These are phyloP conservation scores for Gaultheria prostrata DNA, from an alignment of 148 eudicot genomes.

Conservation along the genomic window DNA sequence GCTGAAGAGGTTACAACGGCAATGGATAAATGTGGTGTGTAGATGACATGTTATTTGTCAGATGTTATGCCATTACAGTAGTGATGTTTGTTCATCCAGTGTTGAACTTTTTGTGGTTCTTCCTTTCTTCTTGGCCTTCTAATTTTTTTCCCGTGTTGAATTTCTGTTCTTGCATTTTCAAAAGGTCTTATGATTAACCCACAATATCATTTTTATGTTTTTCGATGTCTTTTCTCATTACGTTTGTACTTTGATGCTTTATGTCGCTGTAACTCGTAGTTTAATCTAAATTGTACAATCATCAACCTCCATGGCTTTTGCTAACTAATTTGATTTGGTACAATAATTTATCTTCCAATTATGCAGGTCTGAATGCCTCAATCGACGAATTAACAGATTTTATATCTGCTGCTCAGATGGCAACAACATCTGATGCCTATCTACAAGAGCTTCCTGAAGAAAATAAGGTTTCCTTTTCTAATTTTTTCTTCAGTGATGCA, in stretches of 20 bases:
- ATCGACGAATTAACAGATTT: conserved; percentile 60
- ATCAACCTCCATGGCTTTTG: background rate
- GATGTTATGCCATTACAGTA: background rate
- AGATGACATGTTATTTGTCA: background rate
- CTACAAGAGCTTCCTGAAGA: conserved; percentile 29
- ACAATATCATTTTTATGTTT: background rate
- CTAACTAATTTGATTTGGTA: background rate
- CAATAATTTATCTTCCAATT: background rate
- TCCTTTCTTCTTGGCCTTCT: background rate
- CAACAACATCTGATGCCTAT: conserved; percentile 47
- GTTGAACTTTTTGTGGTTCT: background rate
- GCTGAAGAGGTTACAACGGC: conserved; percentile 62
- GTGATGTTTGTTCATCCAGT: background rate
- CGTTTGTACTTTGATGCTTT: background rate
- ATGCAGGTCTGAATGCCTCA: conserved; percentile 68
- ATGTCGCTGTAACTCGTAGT: background rate
- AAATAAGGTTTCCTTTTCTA: conserved; percentile 31
- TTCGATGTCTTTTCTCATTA: background rate
- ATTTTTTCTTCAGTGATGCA: background rate
- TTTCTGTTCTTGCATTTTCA: background rate
- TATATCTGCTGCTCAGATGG: conserved; percentile 72
- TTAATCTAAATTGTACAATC: background rate
- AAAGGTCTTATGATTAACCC: background rate
- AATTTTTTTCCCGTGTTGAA: background rate
- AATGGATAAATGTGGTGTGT: conserved; percentile 72